phyloP scores from a whole-genome alignment of 345 rosid genomes.

The Gossypioides kirkii region DNA sequence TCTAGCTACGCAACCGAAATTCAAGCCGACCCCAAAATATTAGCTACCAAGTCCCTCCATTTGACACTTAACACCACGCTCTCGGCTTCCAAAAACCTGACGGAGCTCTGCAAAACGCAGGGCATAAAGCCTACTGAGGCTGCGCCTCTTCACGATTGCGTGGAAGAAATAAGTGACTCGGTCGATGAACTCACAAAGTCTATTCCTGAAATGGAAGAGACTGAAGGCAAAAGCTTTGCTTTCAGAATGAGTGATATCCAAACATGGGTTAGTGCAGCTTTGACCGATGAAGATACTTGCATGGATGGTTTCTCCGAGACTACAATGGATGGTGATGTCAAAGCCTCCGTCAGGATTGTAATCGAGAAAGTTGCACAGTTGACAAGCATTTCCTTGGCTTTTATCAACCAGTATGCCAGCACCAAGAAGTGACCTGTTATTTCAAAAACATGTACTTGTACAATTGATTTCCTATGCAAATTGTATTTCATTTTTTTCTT shows the following conservation, averaged over 20 bases:
- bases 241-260: constrained; percentile 29
- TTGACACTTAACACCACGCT: constrained; percentile 32
- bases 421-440: background rate
- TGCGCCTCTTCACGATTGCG: constrained; percentile 44
- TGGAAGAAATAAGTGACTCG: constrained; percentile 43
- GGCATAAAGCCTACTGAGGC: constrained; percentile 25
- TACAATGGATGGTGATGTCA: background rate
- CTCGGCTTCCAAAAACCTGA: constrained; percentile 27
- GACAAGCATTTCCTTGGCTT: constrained; percentile 10
- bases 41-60: constrained; percentile 37
- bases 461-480: background rate
- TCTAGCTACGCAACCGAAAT: constrained; percentile 28
- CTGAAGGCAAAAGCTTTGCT: background rate
- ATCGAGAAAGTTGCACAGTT: background rate
- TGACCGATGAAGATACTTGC: constrained; percentile 37
- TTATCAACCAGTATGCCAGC: constrained; percentile 5
- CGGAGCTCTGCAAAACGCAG: constrained; percentile 21
- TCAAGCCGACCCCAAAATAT: constrained; percentile 21
- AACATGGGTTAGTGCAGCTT: constrained; percentile 48
- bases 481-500: background rate
- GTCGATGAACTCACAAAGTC: constrained; percentile 47
- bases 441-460: background rate
- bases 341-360: background rate
- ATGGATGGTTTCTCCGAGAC: constrained; percentile 22
- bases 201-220: constrained; percentile 31